Base-by-base conservation (phyloP, 2,329 filamentous ascomycete genomes). In the Clonostachys rhizophaga region DNA sequence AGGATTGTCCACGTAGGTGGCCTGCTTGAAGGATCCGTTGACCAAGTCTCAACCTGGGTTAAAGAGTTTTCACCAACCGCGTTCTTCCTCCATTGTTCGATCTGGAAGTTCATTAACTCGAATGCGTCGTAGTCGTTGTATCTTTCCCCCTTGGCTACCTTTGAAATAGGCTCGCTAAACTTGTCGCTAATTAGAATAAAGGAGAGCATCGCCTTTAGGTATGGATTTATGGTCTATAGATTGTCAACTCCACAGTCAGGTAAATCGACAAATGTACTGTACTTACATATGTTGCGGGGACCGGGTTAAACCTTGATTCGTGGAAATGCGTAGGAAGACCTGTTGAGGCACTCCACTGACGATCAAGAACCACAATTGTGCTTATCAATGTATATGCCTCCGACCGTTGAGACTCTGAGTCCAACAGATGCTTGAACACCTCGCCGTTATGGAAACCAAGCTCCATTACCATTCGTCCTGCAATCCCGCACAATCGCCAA, bases 51-150 rank as follows among this genome's bases (percentile, higher is more conserved):
- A 13, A 37, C 35, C n/a, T 36, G 34, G 10, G 40, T 44, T 30
- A 45, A 14, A n/a, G 37, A 35, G 14, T 48, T 37, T 14, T 33
- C 17, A 34, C 51, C 57, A 2, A 61, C 51, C 2, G 54, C 54
- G 5, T 52, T 55, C 20, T 55, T 59, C 2, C 55, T 46, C 58
- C 58, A 60, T 30, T 59, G 57, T 11, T 58, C 55, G 5, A 62
- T 53, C 17, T 62, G 60, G 9, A 62, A 61, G 7, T 53, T 59
- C 51, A 61, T 53, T 5, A 62, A 9, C 9, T 62, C 60, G n/a
- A 58, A 58, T 0, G 53, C 52, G 13, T 56, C 59, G 4, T 59
- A 51, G 9, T 62, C 58, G 1, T 54, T 51, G 5, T 58, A 56
- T 1, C 34, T 50, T 34, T 52, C 49, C 12, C 45, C 49, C 3